Conservation (phyloP, 805 yeast genomes). For the Metschnikowia matae region DNA sequence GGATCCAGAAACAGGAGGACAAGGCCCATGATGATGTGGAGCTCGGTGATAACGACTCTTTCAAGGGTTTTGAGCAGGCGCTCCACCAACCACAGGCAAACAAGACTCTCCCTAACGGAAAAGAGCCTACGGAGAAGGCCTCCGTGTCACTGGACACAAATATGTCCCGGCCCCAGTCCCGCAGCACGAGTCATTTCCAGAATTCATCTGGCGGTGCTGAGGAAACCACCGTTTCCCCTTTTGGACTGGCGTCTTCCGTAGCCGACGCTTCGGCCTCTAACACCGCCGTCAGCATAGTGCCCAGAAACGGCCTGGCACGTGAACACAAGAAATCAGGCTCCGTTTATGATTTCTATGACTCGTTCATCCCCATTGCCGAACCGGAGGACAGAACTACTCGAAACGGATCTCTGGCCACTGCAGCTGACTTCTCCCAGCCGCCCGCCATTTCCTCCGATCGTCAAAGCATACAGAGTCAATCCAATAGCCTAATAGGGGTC, state of each 20-base stretch:
- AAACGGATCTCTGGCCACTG: background rate
- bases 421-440: conserved; percentile 6
- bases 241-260: background rate
- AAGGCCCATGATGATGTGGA: conserved; percentile 28
- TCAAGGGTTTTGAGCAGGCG: conserved; percentile 33
- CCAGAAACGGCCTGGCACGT: background rate
- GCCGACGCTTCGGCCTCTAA: background rate
- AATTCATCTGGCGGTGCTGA: background rate
- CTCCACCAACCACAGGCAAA: conserved; percentile 25
- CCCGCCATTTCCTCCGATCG: conserved; percentile 10
- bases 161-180: background rate
- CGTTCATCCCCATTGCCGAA: conserved; percentile 38
- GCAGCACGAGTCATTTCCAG: background rate
- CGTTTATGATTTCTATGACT: conserved; percentile 40
- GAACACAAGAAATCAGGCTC: conserved; percentile 19
- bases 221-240: background rate
- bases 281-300: background rate
- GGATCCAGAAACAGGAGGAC: conserved; percentile 33
- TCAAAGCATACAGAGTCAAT: conserved; percentile 12
- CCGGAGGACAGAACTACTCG: background rate
- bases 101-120: conserved; percentile 2
- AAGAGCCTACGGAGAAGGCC: conserved; percentile 4
- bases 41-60: conserved; percentile 34
- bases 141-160: background rate
- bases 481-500: conserved; percentile 7